Percentiles rank a stretch among this genome's conserved stretches.
These are phyloP conservation scores for Ophiostoma quercus DNA, from an alignment of 2,329 filamentous ascomycete species.

Conservation along the genomic window DNA sequence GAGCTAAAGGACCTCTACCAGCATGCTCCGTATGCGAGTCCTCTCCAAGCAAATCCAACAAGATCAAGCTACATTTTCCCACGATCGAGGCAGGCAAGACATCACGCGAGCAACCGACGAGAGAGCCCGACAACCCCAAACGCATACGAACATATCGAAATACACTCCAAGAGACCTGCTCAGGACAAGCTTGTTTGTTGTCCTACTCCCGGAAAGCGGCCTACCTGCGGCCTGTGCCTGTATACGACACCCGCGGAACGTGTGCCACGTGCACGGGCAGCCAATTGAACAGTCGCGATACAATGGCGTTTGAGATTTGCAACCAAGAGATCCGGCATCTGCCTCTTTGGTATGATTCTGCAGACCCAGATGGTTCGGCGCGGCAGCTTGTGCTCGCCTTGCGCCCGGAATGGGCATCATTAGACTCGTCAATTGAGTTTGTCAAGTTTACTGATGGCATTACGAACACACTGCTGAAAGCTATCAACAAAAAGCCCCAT, in stretches of 20 bases:
- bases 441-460: conserved; percentile 95
- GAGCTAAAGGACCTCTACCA: not conserved
- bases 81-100: not conserved
- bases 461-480: conserved; percentile 86
- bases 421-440: conserved; percentile 56
- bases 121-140: not conserved
- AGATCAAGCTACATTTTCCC: not conserved
- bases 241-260: not conserved
- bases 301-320: conserved; percentile 14
- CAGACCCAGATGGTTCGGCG: conserved; percentile 73
- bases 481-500: conserved; percentile 62
- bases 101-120: conserved; percentile 6
- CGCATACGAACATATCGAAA: not conserved
- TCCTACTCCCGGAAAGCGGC: not conserved
- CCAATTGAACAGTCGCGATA: not conserved
- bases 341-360: conserved; percentile 69
- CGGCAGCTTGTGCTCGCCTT: conserved; percentile 72
- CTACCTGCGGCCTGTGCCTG: not conserved
- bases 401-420: conserved; percentile 70
- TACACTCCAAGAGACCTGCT: not conserved
- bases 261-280: not conserved
- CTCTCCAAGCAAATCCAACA: not conserved
- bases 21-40: not conserved
- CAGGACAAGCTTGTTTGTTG: not conserved
- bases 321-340: conserved; percentile 49